These are phyloP conservation scores for Carex scoparia DNA, from an alignment of 176 grass and related monocot species.

Conservation along the genomic window DNA sequence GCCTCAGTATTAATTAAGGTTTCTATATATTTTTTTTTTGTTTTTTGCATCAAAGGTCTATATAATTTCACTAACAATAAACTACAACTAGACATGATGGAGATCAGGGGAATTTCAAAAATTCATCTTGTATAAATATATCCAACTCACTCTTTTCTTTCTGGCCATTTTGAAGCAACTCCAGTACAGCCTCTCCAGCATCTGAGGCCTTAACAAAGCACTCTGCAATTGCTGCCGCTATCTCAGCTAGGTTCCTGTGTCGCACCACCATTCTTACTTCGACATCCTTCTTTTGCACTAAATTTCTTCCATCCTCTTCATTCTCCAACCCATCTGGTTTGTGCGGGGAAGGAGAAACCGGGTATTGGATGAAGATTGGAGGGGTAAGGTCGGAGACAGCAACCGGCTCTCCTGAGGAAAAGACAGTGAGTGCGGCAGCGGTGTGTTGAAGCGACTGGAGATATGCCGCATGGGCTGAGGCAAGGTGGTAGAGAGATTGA, in stretches of 20 bases:
- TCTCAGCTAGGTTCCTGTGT: slow-evolving; percentile 66
- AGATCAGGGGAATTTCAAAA: background rate
- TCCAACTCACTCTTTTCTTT: slow-evolving; percentile 24
- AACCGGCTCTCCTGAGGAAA: slow-evolving; percentile 73
- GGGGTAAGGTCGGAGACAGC: slow-evolving; percentile 61
- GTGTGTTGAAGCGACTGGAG: slow-evolving; percentile 51
- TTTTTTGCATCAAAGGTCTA: background rate
- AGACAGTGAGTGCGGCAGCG: slow-evolving; percentile 53
- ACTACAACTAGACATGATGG: background rate
- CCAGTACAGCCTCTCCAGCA: slow-evolving; percentile 45
- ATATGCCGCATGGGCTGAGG: slow-evolving; percentile 65
- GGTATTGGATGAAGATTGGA: slow-evolving; percentile 47
- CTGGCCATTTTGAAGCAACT: slow-evolving; percentile 43
- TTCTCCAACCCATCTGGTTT: slow-evolving; percentile 28
- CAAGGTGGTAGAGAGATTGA: slow-evolving; percentile 46
- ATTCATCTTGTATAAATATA: background rate
- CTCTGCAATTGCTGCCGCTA: slow-evolving; percentile 60
- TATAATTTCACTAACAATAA: background rate
- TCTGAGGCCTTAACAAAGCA: slow-evolving; percentile 50
- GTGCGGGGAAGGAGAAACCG: slow-evolving; percentile 1
- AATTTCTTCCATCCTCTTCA: background rate
- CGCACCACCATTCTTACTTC: slow-evolving; percentile 49
- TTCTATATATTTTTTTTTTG: too few species aligned
- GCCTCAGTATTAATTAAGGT: background rate
- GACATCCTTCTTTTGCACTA: background rate